Evolutionary conservation across 2,329 filamentous ascomycete species (phyloP).

Genomic region (Sphaerulina populicola): DNA sequence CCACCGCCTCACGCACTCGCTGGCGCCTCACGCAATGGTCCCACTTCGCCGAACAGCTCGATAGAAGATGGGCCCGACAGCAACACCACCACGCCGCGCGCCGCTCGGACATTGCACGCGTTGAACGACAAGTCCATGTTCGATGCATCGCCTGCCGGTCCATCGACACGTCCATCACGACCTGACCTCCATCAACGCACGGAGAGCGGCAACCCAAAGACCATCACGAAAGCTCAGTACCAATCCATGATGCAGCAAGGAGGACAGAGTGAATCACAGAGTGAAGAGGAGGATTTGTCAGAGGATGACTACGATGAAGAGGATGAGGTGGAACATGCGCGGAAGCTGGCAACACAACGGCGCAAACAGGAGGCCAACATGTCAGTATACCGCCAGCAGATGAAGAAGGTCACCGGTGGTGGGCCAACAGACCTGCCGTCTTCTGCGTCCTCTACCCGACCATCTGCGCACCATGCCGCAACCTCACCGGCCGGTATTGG

Average conservation of each 20-base stretch:
- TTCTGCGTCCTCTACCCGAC: constrained; percentile 35
- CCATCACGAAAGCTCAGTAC: constrained; percentile 85
- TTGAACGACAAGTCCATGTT: constrained; percentile 22
- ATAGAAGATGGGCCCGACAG: constrained; percentile 21
- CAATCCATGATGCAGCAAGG: constrained; percentile 66
- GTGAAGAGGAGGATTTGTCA: constrained; percentile 42
- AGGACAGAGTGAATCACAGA: constrained; percentile 36
- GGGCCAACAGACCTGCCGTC: constrained; percentile 41
- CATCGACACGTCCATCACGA: constrained; percentile 28
- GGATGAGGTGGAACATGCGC: constrained; percentile 69
- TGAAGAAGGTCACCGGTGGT: constrained; percentile 92
- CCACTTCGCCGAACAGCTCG: constrained; percentile 23
- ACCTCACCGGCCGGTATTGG: constrained; percentile 19
- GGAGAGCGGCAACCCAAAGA: constrained; percentile 45
- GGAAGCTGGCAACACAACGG: constrained; percentile 64
- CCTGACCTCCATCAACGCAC: constrained; percentile 21
- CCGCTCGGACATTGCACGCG: constrained; percentile 10
- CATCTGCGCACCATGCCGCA: constrained; percentile 49
- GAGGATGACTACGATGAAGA: constrained; percentile 60
- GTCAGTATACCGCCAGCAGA: constrained; percentile 82
- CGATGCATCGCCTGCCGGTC: constrained; percentile 30
- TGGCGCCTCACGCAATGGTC: constrained; percentile 15
- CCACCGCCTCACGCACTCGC: constrained; percentile 3
- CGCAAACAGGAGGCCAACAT: constrained; percentile 85
- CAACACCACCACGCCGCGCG: constrained; percentile 25